phyloP scores from a whole-genome alignment of 2,329 filamentous ascomycete genomes.

The Talaromyces sp. region DNA sequence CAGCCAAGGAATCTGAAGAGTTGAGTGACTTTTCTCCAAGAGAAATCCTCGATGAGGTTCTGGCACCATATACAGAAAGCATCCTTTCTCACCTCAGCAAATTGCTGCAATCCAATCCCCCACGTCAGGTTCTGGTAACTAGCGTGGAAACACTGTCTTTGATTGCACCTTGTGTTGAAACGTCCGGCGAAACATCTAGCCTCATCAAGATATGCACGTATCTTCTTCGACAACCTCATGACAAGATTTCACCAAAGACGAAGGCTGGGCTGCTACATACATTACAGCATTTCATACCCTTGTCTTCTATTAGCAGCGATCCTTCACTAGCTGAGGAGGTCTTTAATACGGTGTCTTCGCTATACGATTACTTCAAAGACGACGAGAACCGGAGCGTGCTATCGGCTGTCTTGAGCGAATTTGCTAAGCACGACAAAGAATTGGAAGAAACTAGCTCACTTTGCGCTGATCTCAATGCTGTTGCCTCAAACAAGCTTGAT shows the following conservation, averaged over 20 bases:
- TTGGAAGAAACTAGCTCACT: constrained; percentile 62
- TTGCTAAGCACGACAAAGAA: constrained; percentile 60
- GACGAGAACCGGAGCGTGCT: constrained; percentile 68
- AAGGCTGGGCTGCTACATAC: constrained; percentile 78
- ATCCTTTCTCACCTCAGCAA: constrained; percentile 54
- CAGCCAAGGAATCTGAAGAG: constrained; percentile 48
- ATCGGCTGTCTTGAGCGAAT: constrained; percentile 65
- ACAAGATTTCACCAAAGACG: constrained; percentile 73
- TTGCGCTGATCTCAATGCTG: constrained; percentile 77
- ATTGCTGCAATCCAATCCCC: constrained; percentile 54
- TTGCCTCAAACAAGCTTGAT: constrained; percentile 65
- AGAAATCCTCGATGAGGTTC: constrained; percentile 30
- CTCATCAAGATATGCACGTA: constrained; percentile 76
- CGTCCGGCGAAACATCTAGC: constrained; percentile 60
- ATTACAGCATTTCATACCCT: constrained; percentile 71
- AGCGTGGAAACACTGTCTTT: constrained; percentile 76
- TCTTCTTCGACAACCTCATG: constrained; percentile 77
- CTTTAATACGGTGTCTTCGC: constrained; percentile 68
- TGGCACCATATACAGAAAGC: constrained; percentile 57
- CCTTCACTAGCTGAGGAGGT: constrained; percentile 57
- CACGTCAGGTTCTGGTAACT: constrained; percentile 71
- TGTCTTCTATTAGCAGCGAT: constrained; percentile 55
- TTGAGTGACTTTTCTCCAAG: constrained; percentile 35
- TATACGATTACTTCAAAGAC: constrained; percentile 90
- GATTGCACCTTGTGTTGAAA: constrained; percentile 64